Evolutionary conservation across 352 stramenopile genomes (phyloP).

Genomic region (Phytophthora pisi): DNA sequence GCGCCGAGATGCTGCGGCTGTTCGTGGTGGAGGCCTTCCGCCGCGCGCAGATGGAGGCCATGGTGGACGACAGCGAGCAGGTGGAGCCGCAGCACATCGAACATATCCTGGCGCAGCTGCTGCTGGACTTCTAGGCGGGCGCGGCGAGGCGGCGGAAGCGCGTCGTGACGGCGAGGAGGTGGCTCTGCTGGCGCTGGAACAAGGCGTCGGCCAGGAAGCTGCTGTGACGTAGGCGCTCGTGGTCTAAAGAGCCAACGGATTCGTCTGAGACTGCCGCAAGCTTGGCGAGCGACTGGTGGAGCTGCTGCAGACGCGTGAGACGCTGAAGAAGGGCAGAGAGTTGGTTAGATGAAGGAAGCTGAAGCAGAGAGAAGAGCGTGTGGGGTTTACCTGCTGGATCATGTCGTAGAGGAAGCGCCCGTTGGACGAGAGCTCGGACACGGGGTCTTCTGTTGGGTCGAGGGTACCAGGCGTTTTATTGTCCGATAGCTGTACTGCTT

Average conservation of each 20-base stretch:
- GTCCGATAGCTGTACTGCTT: constrained; percentile 31
- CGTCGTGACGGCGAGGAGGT: constrained; percentile 37
- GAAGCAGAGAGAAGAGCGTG: neutral
- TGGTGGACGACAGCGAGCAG: constrained; percentile 79
- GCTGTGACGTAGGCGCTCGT: constrained; percentile 53
- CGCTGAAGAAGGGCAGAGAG: constrained; percentile 36
- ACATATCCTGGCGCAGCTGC: constrained; percentile 79
- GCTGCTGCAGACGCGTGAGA: constrained; percentile 59
- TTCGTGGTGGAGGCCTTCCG: constrained; percentile 77
- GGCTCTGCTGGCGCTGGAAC: constrained; percentile 39
- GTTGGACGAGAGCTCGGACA: constrained; percentile 34
- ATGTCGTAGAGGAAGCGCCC: constrained; percentile 58
- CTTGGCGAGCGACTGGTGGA: constrained; percentile 64
- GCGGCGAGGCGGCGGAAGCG: constrained; percentile 13
- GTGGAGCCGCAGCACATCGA: constrained; percentile 82
- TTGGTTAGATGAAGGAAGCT: neutral
- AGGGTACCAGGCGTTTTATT: neutral
- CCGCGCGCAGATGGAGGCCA: constrained; percentile 86
- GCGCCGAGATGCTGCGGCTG: constrained; percentile 74
- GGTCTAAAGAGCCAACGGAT: constrained; percentile 30
- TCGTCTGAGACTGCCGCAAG: constrained; percentile 44
- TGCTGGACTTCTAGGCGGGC: constrained; percentile 76
- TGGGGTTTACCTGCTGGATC: constrained; percentile 57
- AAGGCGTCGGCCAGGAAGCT: constrained; percentile 55
- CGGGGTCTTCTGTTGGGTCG: neutral